phyloP scores from a whole-genome alignment of 2,329 filamentous ascomycete genomes.

The Talaromyces islandicus region DNA sequence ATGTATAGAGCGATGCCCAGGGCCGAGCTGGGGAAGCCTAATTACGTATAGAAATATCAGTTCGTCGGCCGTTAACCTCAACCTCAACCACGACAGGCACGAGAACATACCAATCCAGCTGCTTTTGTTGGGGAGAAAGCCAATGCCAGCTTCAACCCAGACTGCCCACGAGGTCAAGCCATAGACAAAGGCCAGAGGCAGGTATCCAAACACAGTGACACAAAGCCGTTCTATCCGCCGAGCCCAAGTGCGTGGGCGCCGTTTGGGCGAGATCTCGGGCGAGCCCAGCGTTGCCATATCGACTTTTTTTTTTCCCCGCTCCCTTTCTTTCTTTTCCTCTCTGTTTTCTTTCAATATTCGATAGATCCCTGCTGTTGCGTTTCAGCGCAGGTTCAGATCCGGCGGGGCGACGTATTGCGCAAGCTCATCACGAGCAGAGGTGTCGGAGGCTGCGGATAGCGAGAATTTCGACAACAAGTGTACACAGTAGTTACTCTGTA shows the following conservation, averaged over 20 bases:
- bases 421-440: not conserved
- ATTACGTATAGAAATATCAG: not conserved
- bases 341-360: not conserved
- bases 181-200: conserved; percentile 87
- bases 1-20: conserved; percentile 67
- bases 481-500: too few relatives aligned
- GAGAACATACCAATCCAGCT: conserved; percentile 35
- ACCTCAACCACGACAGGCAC: not conserved
- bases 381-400: not conserved
- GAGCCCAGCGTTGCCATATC: conserved; percentile 35
- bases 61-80: too few relatives aligned
- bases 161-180: conserved; percentile 85
- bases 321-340: too few relatives aligned
- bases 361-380: not conserved
- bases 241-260: conserved; percentile 36
- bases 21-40: conserved; percentile 47
- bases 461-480: too few relatives aligned
- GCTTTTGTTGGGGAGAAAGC: conserved; percentile 47
- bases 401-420: not conserved
- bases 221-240: conserved; percentile 69
- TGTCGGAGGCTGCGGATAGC: not conserved
- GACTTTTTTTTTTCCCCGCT: not conserved
- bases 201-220: conserved; percentile 71
- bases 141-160: conserved; percentile 77
- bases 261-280: conserved; percentile 35